Conservation (phyloP, 2,329 filamentous ascomycete species). For the Clonostachys solani region DNA sequence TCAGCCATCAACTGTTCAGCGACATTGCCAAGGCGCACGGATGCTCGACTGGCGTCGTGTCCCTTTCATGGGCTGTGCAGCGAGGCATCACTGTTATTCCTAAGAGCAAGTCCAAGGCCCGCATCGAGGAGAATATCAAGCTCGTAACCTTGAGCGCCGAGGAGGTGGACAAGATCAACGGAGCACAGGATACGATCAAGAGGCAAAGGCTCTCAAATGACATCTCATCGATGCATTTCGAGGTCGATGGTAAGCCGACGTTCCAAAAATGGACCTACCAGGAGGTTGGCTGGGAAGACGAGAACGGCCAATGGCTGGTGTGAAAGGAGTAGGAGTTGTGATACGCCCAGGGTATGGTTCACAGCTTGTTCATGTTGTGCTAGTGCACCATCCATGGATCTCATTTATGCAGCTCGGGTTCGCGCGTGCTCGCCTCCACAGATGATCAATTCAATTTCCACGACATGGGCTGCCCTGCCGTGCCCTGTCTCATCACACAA, state of each 20-base stretch:
- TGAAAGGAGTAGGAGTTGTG: neutral
- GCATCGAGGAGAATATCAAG: constrained; percentile 15
- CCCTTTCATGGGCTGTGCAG: constrained; percentile 17
- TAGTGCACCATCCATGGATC: too few species aligned
- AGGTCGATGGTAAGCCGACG: constrained; percentile 13
- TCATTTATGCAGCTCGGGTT: too few species aligned
- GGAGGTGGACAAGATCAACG: constrained; percentile 16
- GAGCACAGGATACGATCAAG: constrained; percentile 12
- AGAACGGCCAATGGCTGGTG: constrained; percentile 13
- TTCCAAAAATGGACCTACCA: constrained; percentile 12
- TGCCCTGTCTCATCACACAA: too few species aligned
- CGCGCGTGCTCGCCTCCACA: too few species aligned
- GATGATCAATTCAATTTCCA: too few species aligned
- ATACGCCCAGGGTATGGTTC: too few species aligned
- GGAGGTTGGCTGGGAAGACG: constrained; percentile 20
- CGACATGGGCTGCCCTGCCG: too few species aligned
- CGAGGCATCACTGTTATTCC: constrained; percentile 16
- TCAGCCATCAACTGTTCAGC: constrained; percentile 12
- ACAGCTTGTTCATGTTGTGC: too few species aligned
- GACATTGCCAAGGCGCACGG: constrained; percentile 13
- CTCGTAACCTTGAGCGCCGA: constrained; percentile 15
- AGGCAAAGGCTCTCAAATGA: constrained; percentile 10
- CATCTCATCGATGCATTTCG: constrained; percentile 6
- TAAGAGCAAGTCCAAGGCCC: constrained; percentile 10
- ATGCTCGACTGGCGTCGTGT: constrained; percentile 15